Percentiles rank a stretch among this genome's conserved stretches.
These are phyloP conservation scores for Calonectria hongkongensis DNA, from an alignment of 2,329 filamentous ascomycete genomes.

Conservation along the genomic window DNA sequence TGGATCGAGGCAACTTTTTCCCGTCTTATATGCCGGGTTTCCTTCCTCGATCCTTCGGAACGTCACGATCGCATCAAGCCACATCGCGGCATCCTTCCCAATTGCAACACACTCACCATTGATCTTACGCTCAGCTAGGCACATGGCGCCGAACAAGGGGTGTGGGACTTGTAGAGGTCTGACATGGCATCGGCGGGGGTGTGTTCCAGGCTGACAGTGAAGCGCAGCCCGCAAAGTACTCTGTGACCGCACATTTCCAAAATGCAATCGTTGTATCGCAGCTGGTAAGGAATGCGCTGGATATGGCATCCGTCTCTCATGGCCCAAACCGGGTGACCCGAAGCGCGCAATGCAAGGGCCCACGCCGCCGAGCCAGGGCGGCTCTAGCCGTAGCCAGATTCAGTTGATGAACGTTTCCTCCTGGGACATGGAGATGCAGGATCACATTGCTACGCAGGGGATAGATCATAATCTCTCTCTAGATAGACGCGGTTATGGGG, in stretches of 20 bases:
- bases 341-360: constrained; percentile 41
- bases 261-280: constrained; percentile 39
- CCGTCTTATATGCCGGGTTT: neutral
- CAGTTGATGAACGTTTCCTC: constrained; percentile 40
- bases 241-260: constrained; percentile 43
- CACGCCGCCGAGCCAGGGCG: neutral
- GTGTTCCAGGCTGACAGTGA: constrained; percentile 24
- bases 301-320: constrained; percentile 45
- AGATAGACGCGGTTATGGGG: neutral
- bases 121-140: neutral
- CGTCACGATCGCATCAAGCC: neutral
- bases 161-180: constrained; percentile 46
- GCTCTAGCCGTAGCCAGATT: neutral
- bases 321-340: constrained; percentile 40
- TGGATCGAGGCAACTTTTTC: neutral
- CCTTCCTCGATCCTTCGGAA: neutral
- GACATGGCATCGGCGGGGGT: neutral
- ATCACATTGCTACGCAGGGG: neutral
- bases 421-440: constrained; percentile 43
- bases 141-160: constrained; percentile 34
- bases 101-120: neutral
- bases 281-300: constrained; percentile 36
- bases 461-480: neutral
- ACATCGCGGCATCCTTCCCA: neutral
- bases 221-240: constrained; percentile 45